phyloP scores from a whole-genome alignment of 768 basidiomycete species.

The Boletus vinaceobasis region DNA sequence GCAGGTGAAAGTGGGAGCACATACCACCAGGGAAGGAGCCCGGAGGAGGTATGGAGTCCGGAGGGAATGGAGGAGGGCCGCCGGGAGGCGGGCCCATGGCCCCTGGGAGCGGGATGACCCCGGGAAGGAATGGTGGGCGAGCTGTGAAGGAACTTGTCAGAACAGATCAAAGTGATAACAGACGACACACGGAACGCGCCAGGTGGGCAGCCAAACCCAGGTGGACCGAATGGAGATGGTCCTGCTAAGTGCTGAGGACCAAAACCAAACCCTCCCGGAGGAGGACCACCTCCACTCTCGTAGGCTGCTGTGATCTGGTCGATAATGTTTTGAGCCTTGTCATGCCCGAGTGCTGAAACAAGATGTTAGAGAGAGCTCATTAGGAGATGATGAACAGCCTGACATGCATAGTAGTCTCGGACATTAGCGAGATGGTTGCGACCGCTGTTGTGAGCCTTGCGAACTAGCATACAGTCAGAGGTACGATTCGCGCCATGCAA shows the following conservation, averaged over 20 bases:
- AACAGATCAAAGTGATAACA: not conserved
- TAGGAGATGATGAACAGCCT: conserved; percentile 20
- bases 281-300: conserved; percentile 81
- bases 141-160: conserved; percentile 33
- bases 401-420: conserved; percentile 94
- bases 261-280: conserved; percentile 84
- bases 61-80: conserved; percentile 74
- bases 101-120: conserved; percentile 43
- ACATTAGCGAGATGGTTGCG: conserved; percentile 97
- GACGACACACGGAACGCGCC: conserved; percentile 17
- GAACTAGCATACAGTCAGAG: conserved; percentile 49
- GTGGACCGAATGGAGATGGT: conserved; percentile 51
- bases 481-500: not conserved
- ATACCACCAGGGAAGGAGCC: conserved; percentile 49
- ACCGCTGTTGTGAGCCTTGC: conserved; percentile 98
- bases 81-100: conserved; percentile 53
- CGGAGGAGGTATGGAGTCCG: conserved; percentile 48
- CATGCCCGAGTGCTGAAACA: conserved; percentile 74
- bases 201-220: conserved; percentile 52
- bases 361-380: conserved; percentile 6
- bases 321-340: conserved; percentile 97
- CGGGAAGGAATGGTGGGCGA: conserved; percentile 71
- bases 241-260: conserved; percentile 74
- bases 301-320: conserved; percentile 96
- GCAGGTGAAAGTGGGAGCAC: conserved; percentile 15